Percentiles rank a stretch among this genome's conserved stretches.
Conservation (phyloP, 2,329 filamentous ascomycete genomes). For the Pseudocercospora eumusae region DNA sequence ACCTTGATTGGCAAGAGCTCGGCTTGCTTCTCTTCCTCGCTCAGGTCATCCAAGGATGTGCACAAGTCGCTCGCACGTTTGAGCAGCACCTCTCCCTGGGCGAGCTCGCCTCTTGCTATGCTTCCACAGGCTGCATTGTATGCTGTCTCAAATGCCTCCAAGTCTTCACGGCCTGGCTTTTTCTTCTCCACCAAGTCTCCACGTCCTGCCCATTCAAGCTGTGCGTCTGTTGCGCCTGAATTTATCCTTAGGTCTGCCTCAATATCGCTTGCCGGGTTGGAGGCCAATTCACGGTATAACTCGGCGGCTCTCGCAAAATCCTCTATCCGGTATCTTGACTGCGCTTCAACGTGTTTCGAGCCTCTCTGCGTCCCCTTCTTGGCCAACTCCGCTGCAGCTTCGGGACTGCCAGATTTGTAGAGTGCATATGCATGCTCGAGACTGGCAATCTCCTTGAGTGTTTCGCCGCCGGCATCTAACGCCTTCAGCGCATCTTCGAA, state of each 20-base stretch:
- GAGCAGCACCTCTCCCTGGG: conserved; percentile 65
- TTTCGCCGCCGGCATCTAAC: conserved; percentile 64
- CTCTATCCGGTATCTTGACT: conserved; percentile 72
- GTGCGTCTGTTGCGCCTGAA: conserved; percentile 68
- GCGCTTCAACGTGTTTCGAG: conserved; percentile 61
- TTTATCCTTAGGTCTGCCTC: conserved; percentile 78
- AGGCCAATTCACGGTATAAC: conserved; percentile 63
- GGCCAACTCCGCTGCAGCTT: conserved; percentile 62
- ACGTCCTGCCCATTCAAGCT: conserved; percentile 68
- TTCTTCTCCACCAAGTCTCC: conserved; percentile 56
- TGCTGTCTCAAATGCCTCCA: conserved; percentile 77
- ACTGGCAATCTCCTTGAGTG: conserved; percentile 60
- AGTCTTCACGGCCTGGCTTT: conserved; percentile 60
- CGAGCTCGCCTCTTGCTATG: conserved; percentile 68
- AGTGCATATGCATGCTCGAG: conserved; percentile 80
- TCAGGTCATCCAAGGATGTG: conserved; percentile 70
- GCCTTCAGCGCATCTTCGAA: conserved; percentile 74
- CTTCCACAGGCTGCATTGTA: conserved; percentile 77
- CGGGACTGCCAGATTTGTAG: conserved; percentile 73
- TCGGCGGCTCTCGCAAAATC: conserved; percentile 66
- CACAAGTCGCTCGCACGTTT: conserved; percentile 72
- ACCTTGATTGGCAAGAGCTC: conserved; percentile 75
- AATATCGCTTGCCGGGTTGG: conserved; percentile 56
- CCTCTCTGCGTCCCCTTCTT: conserved; percentile 49
- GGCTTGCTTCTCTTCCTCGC: conserved; percentile 70